Evolutionary conservation across 2,329 filamentous ascomycete genomes (phyloP), one percentile per base, ranked within the genome.

Genomic region (Ilyonectria destructans): DNA sequence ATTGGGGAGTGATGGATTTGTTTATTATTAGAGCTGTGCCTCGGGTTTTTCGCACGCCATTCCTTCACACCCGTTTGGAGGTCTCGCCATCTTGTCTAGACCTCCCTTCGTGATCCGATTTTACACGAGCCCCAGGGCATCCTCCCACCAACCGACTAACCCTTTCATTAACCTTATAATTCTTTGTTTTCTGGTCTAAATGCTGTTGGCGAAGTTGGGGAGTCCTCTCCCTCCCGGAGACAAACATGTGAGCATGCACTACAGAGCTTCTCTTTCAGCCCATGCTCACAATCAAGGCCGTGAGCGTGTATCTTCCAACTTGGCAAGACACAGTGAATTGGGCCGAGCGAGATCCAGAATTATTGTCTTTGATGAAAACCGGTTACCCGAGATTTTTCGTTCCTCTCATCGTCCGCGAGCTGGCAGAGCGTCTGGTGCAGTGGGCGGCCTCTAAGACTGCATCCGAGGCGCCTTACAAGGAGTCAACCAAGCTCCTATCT

Each of bases 221-320:
- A 72, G 71, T 52, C 58, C 73, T 37, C 72, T 78, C 9, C 76
- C 76, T 1, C 72, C 68, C 1, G 73, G 73, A 23, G 76, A 78
- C 31, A 69, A 71, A 19, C 76, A 78, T 70, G 76, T 71, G 66
- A 75, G 73, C n/a, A 13, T 17, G 23, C 15, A 21, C 10, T 12
- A 8, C 40, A 35, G 9, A 31, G 43, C 5, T 23, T 23, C 23
- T 13, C 17, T 17, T 3, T 37, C 19, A 21, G 9, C 26, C 7
- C 13, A 26, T 23, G 4, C 26, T 58, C 21, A 49, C 26, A 15
- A 12, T 12, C 2, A 33, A 79, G 77, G 75, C 70, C 19, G 67
- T 78, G 33, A 79, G 77, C 62, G 77, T 79, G 9, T 79, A 74
- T 12, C 74, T 79, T n/a, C 77, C 76, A 3, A 72, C 65, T 33